A percentile compares a stretch with the other conserved stretches of the same genome.
phyloP scores from a whole-genome alignment of 352 stramenopile genomes.

The Globisporangium ultimum region DNA sequence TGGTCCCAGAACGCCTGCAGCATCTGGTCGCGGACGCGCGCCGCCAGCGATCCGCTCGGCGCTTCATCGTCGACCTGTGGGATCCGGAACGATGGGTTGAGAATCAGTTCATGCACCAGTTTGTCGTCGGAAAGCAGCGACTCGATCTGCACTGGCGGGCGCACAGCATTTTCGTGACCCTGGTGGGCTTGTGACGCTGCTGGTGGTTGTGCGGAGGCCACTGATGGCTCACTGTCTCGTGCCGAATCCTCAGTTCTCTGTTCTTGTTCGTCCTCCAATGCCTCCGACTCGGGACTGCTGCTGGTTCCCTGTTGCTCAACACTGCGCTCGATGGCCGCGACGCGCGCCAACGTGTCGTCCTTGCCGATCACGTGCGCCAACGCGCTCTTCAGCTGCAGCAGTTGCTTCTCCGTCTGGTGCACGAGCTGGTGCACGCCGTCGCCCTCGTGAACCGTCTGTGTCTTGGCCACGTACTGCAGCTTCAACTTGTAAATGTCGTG shows the following conservation, averaged over 20 bases:
- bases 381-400: slow-evolving; percentile 47
- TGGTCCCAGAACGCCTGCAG: slow-evolving; percentile 70
- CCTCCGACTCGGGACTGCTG: slow-evolving; percentile 11
- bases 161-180: neutral
- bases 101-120: slow-evolving; percentile 69
- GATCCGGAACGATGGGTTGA: slow-evolving; percentile 64
- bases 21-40: slow-evolving; percentile 50
- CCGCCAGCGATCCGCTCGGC: slow-evolving; percentile 21
- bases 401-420: slow-evolving; percentile 55
- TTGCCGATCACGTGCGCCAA: slow-evolving; percentile 56
- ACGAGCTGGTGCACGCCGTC: slow-evolving; percentile 57
- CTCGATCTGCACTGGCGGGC: slow-evolving; percentile 28
- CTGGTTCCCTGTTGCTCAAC: slow-evolving; percentile 24
- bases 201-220: slow-evolving; percentile 4
- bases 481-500: slow-evolving; percentile 43
- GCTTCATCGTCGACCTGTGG: slow-evolving; percentile 7
- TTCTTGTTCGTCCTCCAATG: slow-evolving; percentile 20
- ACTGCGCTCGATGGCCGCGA: slow-evolving; percentile 30
- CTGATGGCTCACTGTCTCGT: neutral
- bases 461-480: slow-evolving; percentile 35
- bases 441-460: slow-evolving; percentile 21
- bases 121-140: slow-evolving; percentile 52
- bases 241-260: neutral
- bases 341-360: slow-evolving; percentile 29
- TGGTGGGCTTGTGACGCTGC: neutral